phyloP scores from a whole-genome alignment of 1,284 basidiomycete species.

The Cutaneotrichosporon arboriforme region DNA sequence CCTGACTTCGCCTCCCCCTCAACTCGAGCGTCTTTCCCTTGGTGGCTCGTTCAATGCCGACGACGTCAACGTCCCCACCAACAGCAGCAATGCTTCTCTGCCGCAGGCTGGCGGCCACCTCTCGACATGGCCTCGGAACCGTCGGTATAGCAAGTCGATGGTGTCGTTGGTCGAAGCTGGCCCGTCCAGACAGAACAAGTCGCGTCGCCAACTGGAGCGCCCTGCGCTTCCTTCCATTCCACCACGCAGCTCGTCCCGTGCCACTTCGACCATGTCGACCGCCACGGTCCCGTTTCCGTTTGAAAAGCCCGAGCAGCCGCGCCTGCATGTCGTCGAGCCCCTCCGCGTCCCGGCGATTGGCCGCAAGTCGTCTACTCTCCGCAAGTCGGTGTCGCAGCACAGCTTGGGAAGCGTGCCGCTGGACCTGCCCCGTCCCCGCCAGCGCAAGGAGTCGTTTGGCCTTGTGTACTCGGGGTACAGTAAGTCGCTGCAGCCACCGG shows the following conservation, averaged over 20 bases:
- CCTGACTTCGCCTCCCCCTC: slow-evolving; percentile 5
- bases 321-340: neutral
- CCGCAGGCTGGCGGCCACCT: neutral
- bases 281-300: neutral
- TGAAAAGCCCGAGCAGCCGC: neutral
- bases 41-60: slow-evolving; percentile 12
- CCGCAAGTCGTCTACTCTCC: slow-evolving; percentile 3
- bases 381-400: slow-evolving; percentile 7
- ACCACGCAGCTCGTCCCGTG: slow-evolving; percentile 3
- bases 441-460: slow-evolving; percentile 32
- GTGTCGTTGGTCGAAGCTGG: slow-evolving; percentile 5
- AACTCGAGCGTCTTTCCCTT: slow-evolving; percentile 12
- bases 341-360: neutral
- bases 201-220: neutral
- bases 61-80: neutral
- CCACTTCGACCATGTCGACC: neutral
- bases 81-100: slow-evolving; percentile 6
- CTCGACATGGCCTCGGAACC: neutral
- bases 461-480: slow-evolving; percentile 36
- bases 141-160: slow-evolving; percentile 9
- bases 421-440: slow-evolving; percentile 29
- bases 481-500: slow-evolving; percentile 22
- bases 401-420: slow-evolving; percentile 12
- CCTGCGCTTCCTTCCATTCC: slow-evolving; percentile 9
- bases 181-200: neutral